Base-by-base conservation (phyloP, 768 basidiomycete species). In the Lactarius sanguifluus region DNA sequence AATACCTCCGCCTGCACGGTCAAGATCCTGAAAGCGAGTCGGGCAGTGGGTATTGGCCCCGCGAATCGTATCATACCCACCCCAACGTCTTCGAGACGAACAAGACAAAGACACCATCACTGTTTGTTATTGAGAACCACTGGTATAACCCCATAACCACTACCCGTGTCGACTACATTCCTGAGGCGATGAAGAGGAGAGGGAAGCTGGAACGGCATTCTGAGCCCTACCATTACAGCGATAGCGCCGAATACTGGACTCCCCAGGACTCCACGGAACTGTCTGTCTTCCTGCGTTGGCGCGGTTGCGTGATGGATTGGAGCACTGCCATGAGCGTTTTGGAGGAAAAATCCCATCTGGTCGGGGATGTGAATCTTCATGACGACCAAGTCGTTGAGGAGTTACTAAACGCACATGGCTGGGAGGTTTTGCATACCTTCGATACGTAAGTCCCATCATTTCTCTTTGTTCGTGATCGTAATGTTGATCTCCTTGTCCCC, bases 1-100 rank as follows among this genome's bases (percentile, higher is more conserved):
- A 82, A 55, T 82, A 80, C 64, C 76, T 82, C 63, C 76, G 76
- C 34, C 73, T 82, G 30, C 79, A 83, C 63, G 71, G 71, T 41
- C 75, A 78, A 55, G 64, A 75, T 13, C 75, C 77, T 34, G 68
- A 73, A 15, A 64, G 70, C n/a, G 81, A 82, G 61, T 71, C 72
- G 65, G 72, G 75, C 62, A 77, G 72, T 47, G 81, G 81, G 56
- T 71, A 72, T 25, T 82, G 81, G 79, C 71, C 75, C 15, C 73
- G 74, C 1, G 61, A 76, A 3, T 69, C 30, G 40, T 82, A 78
- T 59, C 77, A 79, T 62, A 66, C 70, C 18, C 70, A 71, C 6
- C 65, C 76, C n/a, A 74, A 71, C 12, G 66, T 74, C 28, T 73
- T 73, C 23, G 72, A 75, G 62, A 52, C 70, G 8, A 57, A 66